phyloP scores from a whole-genome alignment of 257 asterid genomes.

The Cruciata laevipes region DNA sequence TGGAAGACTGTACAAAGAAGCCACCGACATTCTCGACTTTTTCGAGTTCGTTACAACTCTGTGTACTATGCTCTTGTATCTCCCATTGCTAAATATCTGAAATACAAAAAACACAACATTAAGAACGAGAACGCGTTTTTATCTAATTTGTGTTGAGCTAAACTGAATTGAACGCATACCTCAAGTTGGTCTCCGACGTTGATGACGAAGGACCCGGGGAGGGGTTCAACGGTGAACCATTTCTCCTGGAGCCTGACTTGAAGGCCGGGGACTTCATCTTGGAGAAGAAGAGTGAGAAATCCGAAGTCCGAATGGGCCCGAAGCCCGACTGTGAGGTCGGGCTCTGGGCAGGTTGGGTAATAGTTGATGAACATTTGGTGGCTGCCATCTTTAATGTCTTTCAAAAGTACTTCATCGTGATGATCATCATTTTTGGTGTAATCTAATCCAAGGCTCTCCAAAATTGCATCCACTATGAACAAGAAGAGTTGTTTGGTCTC shows the following conservation, averaged over 20 bases:
- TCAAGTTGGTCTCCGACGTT: constrained; percentile 94
- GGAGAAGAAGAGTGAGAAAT: constrained; percentile 70
- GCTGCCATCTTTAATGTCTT: constrained; percentile 72
- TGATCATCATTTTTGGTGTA: constrained; percentile 26
- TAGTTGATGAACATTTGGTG: constrained; percentile 76
- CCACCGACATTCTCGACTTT: constrained; percentile 56
- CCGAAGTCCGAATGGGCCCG: constrained; percentile 96
- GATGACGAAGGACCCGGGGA: constrained; percentile 81
- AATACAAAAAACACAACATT: background rate
- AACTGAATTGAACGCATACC: constrained; percentile 27
- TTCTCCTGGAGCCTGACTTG: constrained; percentile 42
- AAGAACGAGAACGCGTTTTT: background rate
- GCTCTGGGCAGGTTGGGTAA: constrained; percentile 87
- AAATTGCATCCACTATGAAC: constrained; percentile 58
- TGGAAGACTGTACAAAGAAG: constrained; percentile 72
- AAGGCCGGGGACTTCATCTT: constrained; percentile 75
- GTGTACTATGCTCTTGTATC: constrained; percentile 73
- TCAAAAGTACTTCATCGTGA: constrained; percentile 23
- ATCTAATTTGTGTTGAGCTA: background rate
- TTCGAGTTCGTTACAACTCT: constrained; percentile 60
- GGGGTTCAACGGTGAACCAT: constrained; percentile 68
- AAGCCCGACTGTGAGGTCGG: constrained; percentile 81
- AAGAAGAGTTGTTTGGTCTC: constrained; percentile 51
- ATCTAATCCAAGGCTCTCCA: constrained; percentile 60
- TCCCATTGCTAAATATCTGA: constrained; percentile 88